These are phyloP conservation scores for Crucibulum laeve DNA, from an alignment of 768 basidiomycete genomes.

Conservation along the genomic window DNA sequence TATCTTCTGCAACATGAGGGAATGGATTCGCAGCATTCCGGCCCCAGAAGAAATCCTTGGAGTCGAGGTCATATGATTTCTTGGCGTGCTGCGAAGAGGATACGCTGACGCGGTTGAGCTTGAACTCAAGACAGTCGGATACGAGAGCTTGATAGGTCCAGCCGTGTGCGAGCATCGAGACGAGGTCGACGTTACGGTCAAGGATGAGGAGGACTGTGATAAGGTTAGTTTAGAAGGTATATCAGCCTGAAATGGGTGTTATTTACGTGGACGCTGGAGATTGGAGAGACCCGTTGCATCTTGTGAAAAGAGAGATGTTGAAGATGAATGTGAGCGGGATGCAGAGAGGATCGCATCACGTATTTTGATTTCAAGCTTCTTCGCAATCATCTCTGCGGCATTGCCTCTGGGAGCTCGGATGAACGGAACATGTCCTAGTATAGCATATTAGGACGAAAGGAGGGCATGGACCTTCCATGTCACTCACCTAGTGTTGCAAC, in stretches of 20 bases:
- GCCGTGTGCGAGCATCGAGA: constrained; percentile 90
- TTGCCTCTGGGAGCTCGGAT: constrained; percentile 94
- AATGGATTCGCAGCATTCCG: constrained; percentile 95
- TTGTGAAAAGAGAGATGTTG: constrained; percentile 68
- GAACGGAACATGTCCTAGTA: constrained; percentile 82
- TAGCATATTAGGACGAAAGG: constrained; percentile 2
- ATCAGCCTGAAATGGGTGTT: neutral
- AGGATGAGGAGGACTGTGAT: constrained; percentile 82
- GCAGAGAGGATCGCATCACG: constrained; percentile 77
- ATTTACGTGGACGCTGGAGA: constrained; percentile 81
- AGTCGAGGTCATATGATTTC: constrained; percentile 90
- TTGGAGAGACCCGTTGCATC: constrained; percentile 82
- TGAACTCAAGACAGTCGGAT: constrained; percentile 96
- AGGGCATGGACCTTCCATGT: neutral
- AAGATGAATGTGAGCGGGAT: constrained; percentile 51
- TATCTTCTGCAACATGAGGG: constrained; percentile 97
- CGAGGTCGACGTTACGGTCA: constrained; percentile 92
- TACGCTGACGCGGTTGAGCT: constrained; percentile 90
- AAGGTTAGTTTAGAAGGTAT: constrained; percentile 4
- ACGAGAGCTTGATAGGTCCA: constrained; percentile 99
- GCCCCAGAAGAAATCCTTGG: constrained; percentile 99
- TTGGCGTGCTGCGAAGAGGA: constrained; percentile 64
- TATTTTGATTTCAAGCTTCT: constrained; percentile 90
- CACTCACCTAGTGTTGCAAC: constrained; percentile 78
- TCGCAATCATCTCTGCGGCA: constrained; percentile 99